Percentiles rank a stretch among this genome's conserved stretches.
Evolutionary conservation across 192 early-diverging fungal genomes (phyloP).

Genomic region (Umbelopsis sp.): DNA sequence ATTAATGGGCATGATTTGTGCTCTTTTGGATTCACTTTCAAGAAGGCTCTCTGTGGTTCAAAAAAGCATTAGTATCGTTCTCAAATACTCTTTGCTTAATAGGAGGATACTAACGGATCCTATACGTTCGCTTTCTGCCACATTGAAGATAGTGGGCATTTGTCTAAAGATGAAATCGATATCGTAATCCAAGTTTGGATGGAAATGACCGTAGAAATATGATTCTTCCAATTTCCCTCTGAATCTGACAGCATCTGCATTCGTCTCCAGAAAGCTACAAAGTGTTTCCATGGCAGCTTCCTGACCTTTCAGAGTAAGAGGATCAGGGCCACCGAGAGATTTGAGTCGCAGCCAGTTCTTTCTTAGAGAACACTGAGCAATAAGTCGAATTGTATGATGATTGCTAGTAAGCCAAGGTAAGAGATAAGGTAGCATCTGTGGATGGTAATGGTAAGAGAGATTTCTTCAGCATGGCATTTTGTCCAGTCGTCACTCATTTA

Average conservation of each 20-base stretch:
- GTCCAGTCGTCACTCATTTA: neutral
- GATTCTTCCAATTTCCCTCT: conserved; percentile 41
- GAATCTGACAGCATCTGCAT: conserved; percentile 49
- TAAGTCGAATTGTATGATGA: conserved; percentile 36
- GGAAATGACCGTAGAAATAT: conserved; percentile 53
- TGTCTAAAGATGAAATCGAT: conserved; percentile 61
- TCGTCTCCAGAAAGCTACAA: conserved; percentile 37
- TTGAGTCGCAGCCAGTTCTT: conserved; percentile 1
- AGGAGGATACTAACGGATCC: conserved; percentile 39
- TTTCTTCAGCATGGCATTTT: neutral
- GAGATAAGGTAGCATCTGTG: conserved; percentile 27
- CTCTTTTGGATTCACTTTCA: conserved; percentile 25
- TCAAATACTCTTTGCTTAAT: neutral
- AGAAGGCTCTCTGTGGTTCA: conserved; percentile 26
- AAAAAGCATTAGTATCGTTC: neutral
- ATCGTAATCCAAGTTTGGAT: conserved; percentile 50
- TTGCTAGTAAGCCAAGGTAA: conserved; percentile 38
- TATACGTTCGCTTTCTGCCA: conserved; percentile 55
- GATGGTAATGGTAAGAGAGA: neutral
- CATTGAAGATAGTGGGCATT: conserved; percentile 33
- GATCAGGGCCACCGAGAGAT: neutral
- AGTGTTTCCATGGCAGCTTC: conserved; percentile 27
- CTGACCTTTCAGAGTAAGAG: neutral
- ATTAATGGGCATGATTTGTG: conserved; percentile 23
- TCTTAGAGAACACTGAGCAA: conserved; percentile 23